These are phyloP conservation scores for Phaseolus lunatus DNA, from an alignment of 306 rosid genomes.

Conservation along the genomic window DNA sequence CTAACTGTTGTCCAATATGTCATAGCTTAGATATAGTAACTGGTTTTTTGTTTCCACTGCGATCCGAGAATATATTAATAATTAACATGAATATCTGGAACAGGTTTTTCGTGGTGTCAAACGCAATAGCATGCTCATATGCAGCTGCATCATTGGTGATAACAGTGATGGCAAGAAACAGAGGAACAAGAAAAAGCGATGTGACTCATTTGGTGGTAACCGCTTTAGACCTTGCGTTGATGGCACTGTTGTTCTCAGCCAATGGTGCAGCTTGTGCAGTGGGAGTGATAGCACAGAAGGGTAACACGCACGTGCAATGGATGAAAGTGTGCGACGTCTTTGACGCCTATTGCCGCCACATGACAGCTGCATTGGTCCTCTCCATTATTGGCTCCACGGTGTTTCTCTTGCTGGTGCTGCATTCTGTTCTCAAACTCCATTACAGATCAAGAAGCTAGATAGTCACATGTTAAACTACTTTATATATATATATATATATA, in stretches of 20 bases:
- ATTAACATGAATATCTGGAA: neutral
- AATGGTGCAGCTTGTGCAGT: conserved; percentile 66
- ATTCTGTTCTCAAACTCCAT: conserved; percentile 53
- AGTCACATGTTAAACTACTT: neutral
- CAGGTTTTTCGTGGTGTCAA: conserved; percentile 68
- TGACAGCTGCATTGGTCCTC: conserved; percentile 55
- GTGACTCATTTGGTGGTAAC: conserved; percentile 38
- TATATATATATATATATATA: too few species aligned
- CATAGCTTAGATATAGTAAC: neutral
- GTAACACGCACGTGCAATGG: conserved; percentile 72
- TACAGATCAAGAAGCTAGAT: conserved; percentile 32
- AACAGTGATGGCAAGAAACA: conserved; percentile 37
- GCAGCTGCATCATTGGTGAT: conserved; percentile 55
- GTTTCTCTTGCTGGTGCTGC: conserved; percentile 56
- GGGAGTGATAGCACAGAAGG: conserved; percentile 57
- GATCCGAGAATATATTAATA: neutral
- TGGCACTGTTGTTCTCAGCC: conserved; percentile 61
- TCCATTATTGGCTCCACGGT: conserved; percentile 55
- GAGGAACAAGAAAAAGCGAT: conserved; percentile 6
- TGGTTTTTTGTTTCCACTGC: neutral
- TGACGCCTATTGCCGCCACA: conserved; percentile 58
- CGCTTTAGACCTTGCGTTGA: conserved; percentile 49
- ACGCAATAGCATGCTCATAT: conserved; percentile 67
- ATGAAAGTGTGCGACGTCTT: conserved; percentile 63
- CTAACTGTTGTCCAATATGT: too few species aligned